phyloP scores from a whole-genome alignment of 2,329 filamentous ascomycete species.

The Monilinia vaccinii-corymbosi region DNA sequence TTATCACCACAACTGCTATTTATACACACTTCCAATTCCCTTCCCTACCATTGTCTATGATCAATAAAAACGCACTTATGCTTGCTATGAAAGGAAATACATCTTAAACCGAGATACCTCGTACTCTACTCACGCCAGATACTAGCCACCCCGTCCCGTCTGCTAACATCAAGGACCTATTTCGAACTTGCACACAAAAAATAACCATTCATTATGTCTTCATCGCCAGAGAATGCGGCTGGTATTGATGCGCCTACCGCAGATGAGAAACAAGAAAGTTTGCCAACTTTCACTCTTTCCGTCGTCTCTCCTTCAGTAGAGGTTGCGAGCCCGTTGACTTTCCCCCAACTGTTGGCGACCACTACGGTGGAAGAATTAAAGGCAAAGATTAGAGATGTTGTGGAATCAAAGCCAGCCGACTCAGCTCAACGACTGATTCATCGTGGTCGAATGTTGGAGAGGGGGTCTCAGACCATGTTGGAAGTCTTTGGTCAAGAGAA shows the following conservation, averaged over 20 bases:
- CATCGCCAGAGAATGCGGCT: constrained; percentile 10
- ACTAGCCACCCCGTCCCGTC: background rate
- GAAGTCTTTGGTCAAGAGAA: constrained; percentile 48
- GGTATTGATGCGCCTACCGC: constrained; percentile 13
- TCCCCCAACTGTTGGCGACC: constrained; percentile 39
- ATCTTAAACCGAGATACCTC: background rate
- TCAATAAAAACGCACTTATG: background rate
- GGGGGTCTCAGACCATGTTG: constrained; percentile 46
- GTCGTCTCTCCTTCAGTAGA: constrained; percentile 50
- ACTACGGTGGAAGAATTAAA: constrained; percentile 51
- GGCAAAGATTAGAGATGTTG: constrained; percentile 43
- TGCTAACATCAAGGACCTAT: background rate
- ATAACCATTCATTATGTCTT: constrained; percentile 16
- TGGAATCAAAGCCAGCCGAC: constrained; percentile 42
- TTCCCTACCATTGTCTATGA: background rate
- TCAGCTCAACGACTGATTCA: constrained; percentile 53
- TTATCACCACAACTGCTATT: background rate
- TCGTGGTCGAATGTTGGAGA: constrained; percentile 45
- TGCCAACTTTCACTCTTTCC: constrained; percentile 42
- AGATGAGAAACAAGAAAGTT: constrained; percentile 18
- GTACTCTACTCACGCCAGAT: background rate
- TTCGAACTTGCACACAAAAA: background rate
- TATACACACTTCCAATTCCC: background rate
- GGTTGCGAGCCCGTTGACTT: constrained; percentile 41
- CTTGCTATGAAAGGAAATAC: background rate